Evolutionary conservation across 2,329 filamentous ascomycete genomes (phyloP), one percentile per base, ranked within the genome.

Genomic region (Clarireedia sp.): DNA sequence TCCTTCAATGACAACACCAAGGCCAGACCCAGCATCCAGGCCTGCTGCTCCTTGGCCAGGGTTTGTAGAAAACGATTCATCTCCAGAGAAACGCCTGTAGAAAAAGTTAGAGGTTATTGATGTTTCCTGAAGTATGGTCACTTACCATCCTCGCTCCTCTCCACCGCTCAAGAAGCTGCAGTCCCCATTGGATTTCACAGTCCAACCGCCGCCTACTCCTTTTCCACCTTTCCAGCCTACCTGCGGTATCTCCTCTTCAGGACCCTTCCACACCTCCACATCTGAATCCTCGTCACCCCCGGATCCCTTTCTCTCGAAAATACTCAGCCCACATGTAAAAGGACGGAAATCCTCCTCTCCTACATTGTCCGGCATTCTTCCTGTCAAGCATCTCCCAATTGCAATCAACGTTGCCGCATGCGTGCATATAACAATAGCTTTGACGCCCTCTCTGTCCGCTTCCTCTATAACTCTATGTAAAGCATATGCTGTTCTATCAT

Each of bases 381-480:
- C 90, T 2, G 91, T 96, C 63, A 99, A 74, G 1, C 83, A 84
- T 41, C 94, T 80, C 0, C 92, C 92, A 62, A 94, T 80, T 8
- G 88, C 86, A 68, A 99, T 96, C 65, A 97, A 80, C 10, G 86
- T 83, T 3, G 94, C 94, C 1, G 94, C 94, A 73, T 99, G 94
- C 1, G 89, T 87, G 72, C 89, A 96, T 40, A 99, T 77, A 41
- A 96, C 71, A 23, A 96, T 77, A 0, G 88, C 79, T 64, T 80
- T 82, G 40, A 80, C 75, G n/a, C 83, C 81, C 48, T 87, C 78
- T n/a, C 71, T 70, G 67, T 96, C 90, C 57, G 89, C 83, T 52
- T 82, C 78, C 26, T 79, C 76, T 62, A 96, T 86, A 62, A 96
- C 82, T 47, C 78, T 78, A 44, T 80, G 74, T 43, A 95, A 72